Conservation (phyloP, 169 alveolate species). For the Plasmodium relictum region DNA sequence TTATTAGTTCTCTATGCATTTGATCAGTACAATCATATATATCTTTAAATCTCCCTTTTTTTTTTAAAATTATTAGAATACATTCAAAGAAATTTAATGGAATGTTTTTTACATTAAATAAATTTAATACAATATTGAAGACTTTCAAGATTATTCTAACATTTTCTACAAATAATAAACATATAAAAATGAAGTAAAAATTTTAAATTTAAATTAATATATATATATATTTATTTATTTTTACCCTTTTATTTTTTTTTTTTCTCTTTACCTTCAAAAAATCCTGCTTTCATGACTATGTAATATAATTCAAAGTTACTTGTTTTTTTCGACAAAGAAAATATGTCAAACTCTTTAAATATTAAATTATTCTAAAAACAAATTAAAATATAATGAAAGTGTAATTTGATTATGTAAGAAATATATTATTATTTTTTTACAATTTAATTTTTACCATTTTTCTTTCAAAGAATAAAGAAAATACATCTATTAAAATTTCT, state of each 20-base stretch:
- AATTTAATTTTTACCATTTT: constrained; percentile 45
- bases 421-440: not conserved
- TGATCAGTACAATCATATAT: constrained; percentile 55
- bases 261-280: constrained; percentile 56
- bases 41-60: constrained; percentile 34
- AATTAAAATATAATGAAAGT: constrained; percentile 7
- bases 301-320: constrained; percentile 55
- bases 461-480: constrained; percentile 40
- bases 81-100: constrained; percentile 77
- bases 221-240: constrained; percentile 9
- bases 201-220: not conserved
- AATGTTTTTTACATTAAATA: constrained; percentile 39
- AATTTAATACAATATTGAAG: constrained; percentile 38
- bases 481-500: constrained; percentile 62
- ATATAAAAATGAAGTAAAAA: constrained; percentile 5
- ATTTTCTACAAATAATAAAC: constrained; percentile 44
- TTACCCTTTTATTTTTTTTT: constrained; percentile 1
- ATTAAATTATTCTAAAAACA: constrained; percentile 57
- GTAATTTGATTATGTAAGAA: not conserved
- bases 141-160: constrained; percentile 57
- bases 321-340: constrained; percentile 25
- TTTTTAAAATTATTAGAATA: constrained; percentile 50
- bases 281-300: constrained; percentile 72
- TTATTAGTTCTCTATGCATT: constrained; percentile 68
- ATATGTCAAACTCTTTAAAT: constrained; percentile 67